Base-by-base conservation (phyloP, 2,329 filamentous ascomycete genomes). In the Botrytis squamosa region DNA sequence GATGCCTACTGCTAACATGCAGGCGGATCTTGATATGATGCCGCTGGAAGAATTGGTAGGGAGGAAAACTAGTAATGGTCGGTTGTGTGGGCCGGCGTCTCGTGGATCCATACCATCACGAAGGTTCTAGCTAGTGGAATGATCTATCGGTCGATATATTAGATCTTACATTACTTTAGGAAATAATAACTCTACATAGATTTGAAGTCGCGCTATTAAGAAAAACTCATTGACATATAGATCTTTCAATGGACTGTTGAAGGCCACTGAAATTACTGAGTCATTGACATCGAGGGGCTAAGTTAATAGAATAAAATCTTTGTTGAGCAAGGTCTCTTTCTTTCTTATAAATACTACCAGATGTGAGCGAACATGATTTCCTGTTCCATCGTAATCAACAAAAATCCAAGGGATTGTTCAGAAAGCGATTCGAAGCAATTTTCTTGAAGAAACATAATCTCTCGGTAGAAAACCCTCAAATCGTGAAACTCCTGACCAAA, bases 11-110 rank as follows among this genome's bases (percentile, higher is more conserved):
- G 40, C 22, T 38, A 16, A n/a, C 46, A 60, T 70, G 29, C 68
- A 70, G 40, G 68, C 29, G 78, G 72, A 18, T 79, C 74, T n/a
- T 78, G 77, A 4, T 75, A 66, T 9, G 79, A 70, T 70, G 68
- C 68, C 68, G 5, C 25, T 70, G 20, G 76, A 77, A 10, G 78
- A 70, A 85, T 82, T 9, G 83, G 84, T 18, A 84, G 80, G 9
- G 82, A 81, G 5, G 82, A 82, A 75, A 85, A 85, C 38, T 20
- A 22, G 44, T 38, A 36, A 63, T 63, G 42, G 33, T 0, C 29
- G 42, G 3, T 22, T 60, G 25, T 44, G 29, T 38, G 55, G 29
- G 10, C 20, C 55, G 40, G 29, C 22, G n/a, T 18, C 44, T 49
- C 25, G 46, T 6, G 64, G 29, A 9, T 22, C 25, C 38, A 29